phyloP scores from a whole-genome alignment of 495 filamentous ascomycete species.

The Talaromyces stipitatus region DNA sequence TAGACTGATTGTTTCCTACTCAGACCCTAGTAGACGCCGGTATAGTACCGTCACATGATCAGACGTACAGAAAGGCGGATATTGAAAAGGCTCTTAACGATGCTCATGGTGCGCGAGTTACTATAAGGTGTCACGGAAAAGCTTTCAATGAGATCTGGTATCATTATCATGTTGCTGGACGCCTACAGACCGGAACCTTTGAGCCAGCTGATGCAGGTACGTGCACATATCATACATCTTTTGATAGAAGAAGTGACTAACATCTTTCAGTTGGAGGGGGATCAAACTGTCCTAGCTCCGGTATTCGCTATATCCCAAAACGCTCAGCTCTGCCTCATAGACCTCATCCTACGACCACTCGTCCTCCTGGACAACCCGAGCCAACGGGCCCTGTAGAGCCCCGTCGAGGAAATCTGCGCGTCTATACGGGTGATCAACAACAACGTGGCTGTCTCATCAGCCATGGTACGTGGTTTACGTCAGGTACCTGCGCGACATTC shows the following conservation, averaged over 20 bases:
- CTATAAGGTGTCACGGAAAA: conserved; percentile 55
- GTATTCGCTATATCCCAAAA: conserved; percentile 66
- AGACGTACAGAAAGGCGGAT: conserved; percentile 51
- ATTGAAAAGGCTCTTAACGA: conserved; percentile 57
- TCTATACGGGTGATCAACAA: conserved; percentile 29
- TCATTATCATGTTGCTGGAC: conserved; percentile 71
- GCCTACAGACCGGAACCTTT: conserved; percentile 68
- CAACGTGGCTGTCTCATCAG: conserved; percentile 64
- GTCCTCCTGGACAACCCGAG: conserved; percentile 17
- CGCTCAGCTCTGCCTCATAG: conserved; percentile 12
- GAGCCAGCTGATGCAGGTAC: conserved; percentile 54
- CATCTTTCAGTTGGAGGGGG: conserved; percentile 46
- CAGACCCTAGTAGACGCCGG: conserved; percentile 40
- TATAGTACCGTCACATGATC: conserved; percentile 35
- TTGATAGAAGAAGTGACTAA: not conserved
- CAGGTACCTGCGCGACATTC: conserved; percentile 65
- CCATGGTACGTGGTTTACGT: conserved; percentile 59
- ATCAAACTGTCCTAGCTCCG: conserved; percentile 52
- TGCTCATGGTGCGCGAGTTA: conserved; percentile 58
- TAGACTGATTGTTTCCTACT: not conserved
- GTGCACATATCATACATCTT: not conserved
- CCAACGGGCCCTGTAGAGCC: conserved; percentile 41
- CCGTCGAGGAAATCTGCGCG: conserved; percentile 54
- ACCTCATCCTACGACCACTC: conserved; percentile 16
- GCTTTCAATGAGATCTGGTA: conserved; percentile 79